phyloP scores from a whole-genome alignment of 768 basidiomycete genomes.

The Panellus pusillus region DNA sequence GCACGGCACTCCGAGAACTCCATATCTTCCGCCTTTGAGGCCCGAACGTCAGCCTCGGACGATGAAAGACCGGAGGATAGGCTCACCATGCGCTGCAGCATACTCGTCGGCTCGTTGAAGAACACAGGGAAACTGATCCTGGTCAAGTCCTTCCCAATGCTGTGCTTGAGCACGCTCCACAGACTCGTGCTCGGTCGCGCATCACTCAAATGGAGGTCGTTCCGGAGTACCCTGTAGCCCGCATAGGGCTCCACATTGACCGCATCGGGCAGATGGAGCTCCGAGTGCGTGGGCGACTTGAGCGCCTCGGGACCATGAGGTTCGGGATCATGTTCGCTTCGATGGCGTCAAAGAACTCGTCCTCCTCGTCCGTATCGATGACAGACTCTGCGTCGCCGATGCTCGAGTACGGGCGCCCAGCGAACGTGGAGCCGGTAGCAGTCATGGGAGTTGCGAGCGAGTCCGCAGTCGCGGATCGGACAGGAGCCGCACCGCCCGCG shows the following conservation, averaged over 20 bases:
- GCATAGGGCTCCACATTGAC: conserved; percentile 47
- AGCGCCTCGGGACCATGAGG: conserved; percentile 66
- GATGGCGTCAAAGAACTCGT: conserved; percentile 98
- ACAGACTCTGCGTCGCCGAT: conserved; percentile 22
- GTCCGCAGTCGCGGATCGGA: conserved; percentile 16
- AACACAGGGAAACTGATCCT: conserved; percentile 94
- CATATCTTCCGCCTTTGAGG: conserved; percentile 82
- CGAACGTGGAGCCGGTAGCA: conserved; percentile 14
- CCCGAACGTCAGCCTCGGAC: conserved; percentile 25
- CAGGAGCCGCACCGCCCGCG: neutral
- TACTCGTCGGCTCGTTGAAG: conserved; percentile 93
- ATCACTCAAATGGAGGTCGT: conserved; percentile 63
- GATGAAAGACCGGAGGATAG: conserved; percentile 19
- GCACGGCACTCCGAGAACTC: conserved; percentile 90
- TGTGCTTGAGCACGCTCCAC: conserved; percentile 93
- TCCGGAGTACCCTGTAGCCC: conserved; percentile 68
- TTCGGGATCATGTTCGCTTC: conserved; percentile 79
- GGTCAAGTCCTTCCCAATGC: conserved; percentile 95
- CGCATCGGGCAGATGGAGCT: conserved; percentile 22
- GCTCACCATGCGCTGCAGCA: conserved; percentile 89
- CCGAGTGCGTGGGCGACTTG: conserved; percentile 42
- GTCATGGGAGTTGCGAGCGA: conserved; percentile 15
- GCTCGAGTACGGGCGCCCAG: conserved; percentile 10
- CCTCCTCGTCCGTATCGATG: conserved; percentile 73
- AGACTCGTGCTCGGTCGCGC: conserved; percentile 87